phyloP scores from a whole-genome alignment of 306 rosid species.

The Vigna mungo region DNA sequence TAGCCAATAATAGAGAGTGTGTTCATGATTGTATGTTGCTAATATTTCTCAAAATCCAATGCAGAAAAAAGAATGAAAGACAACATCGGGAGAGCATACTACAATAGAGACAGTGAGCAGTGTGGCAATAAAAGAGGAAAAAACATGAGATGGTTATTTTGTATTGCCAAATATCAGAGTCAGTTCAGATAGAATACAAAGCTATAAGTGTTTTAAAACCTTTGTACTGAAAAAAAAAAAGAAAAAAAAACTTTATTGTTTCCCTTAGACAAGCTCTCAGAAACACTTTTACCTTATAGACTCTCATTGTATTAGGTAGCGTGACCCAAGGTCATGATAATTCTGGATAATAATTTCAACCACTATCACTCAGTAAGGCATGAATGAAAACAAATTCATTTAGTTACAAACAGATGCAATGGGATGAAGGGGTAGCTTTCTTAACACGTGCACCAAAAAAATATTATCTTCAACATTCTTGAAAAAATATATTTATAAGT shows the following conservation, averaged over 20 bases:
- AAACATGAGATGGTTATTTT: neutral
- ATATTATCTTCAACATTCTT: neutral
- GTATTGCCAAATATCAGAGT: neutral
- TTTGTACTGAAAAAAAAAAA: too few relatives aligned
- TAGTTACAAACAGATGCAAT: neutral
- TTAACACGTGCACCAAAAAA: neutral
- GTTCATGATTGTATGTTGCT: neutral
- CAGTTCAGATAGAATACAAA: too few relatives aligned
- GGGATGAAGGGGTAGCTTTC: neutral
- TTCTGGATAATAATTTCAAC: slow-evolving; percentile 3
- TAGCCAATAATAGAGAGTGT: neutral
- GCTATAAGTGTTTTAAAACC: too few relatives aligned
- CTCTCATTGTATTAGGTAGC: neutral
- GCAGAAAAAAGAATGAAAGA: slow-evolving; percentile 26
- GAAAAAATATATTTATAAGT: neutral
- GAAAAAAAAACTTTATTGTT: too few relatives aligned
- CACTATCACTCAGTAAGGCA: neutral
- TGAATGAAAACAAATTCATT: neutral
- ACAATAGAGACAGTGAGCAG: neutral
- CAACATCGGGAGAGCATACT: neutral
- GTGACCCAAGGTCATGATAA: slow-evolving; percentile 16
- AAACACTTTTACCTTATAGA: too few relatives aligned
- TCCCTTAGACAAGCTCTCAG: too few relatives aligned
- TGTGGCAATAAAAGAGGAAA: slow-evolving; percentile 14
- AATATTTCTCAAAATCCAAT: slow-evolving; percentile 14